These are phyloP conservation scores for Penicillium parvum DNA, from an alignment of 495 filamentous ascomycete genomes.

Conservation along the genomic window DNA sequence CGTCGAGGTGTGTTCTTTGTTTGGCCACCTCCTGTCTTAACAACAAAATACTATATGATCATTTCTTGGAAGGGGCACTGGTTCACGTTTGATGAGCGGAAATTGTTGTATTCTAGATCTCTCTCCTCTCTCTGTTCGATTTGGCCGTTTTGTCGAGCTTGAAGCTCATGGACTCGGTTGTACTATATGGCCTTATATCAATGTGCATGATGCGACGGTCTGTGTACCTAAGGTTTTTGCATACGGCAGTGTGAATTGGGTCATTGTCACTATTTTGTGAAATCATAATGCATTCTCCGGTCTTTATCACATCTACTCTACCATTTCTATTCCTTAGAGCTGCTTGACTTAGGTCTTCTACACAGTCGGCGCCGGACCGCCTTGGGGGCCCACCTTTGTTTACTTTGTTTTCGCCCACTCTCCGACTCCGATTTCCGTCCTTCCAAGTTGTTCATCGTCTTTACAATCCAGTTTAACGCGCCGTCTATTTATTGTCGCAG, in stretches of 20 bases:
- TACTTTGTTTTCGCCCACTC: conserved; percentile 26
- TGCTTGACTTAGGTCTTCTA: neutral
- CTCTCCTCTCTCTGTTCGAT: conserved; percentile 36
- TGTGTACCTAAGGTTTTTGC: conserved; percentile 14
- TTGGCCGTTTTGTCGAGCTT: conserved; percentile 20
- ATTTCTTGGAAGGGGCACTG: conserved; percentile 21
- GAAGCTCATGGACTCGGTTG: conserved; percentile 25
- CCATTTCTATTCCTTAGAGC: neutral
- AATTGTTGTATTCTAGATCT: conserved; percentile 37
- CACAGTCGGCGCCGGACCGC: conserved; percentile 17
- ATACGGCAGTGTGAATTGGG: conserved; percentile 12
- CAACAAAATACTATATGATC: conserved; percentile 31
- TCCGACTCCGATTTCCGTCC: conserved; percentile 2
- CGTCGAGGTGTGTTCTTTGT: conserved; percentile 12
- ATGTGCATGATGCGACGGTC: conserved; percentile 26
- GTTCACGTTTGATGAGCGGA: conserved; percentile 33
- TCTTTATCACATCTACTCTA: too few relatives aligned
- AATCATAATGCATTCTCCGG: neutral
- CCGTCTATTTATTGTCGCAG: conserved; percentile 9
- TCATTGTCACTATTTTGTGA: conserved; percentile 2
- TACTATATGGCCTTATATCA: conserved; percentile 32
- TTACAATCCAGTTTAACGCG: conserved; percentile 10
- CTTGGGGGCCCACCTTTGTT: conserved; percentile 26
- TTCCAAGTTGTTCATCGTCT: neutral
- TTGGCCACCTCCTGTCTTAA: conserved; percentile 32